Base-by-base conservation (phyloP, 495 filamentous ascomycete species). In the Pyrenula aspistea region DNA sequence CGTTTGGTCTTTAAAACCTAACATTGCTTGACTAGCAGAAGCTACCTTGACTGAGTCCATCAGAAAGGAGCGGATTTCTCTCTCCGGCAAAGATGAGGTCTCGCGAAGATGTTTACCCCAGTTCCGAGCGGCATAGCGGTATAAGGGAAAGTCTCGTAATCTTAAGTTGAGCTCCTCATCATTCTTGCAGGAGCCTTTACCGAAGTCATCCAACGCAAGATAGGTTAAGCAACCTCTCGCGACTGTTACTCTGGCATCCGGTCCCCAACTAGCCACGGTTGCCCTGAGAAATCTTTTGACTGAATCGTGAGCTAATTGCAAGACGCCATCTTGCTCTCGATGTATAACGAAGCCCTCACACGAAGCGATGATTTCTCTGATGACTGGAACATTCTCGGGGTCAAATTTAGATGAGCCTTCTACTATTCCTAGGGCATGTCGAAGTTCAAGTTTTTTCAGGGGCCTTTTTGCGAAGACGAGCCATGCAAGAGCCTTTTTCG, bases 291-390 rank as follows among this genome's bases (percentile, higher is more conserved):
- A 83, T 53, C 80, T 72, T 49, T 83, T 68, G 0, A 76, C 70
- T 2, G 79, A 82, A 54, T 77, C 77, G 63, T 83, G 80, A 24
- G 76, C 73, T 23, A 83, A 63, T 12, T 68, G 71, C 54, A 81
- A 62, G 23, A 74, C 62, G 10, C 57, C 20, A 56, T 68, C 75
- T 50, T 67, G 59, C 24, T 73, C 22, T 53, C 83, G 73, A 20
- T 79, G 47, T 0, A 65, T 73, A 1, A 83, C 70, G 12, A 85
- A 59, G 0, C 81, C 80, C 10, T 68, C 71, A 62, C 79, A 82
- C 0, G 71, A 63, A 1, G 77, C 77, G 0, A 73, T 52, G 15
- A 82, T 56, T 10, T 71, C 51, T 47, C 73, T 64, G 15, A 75
- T 51, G 2, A 71, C 59, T 0, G 67, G 56, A 2, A 79, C 11